Base-by-base conservation (phyloP, 441 rosid species). In the Euphorbia neoarborescens region DNA sequence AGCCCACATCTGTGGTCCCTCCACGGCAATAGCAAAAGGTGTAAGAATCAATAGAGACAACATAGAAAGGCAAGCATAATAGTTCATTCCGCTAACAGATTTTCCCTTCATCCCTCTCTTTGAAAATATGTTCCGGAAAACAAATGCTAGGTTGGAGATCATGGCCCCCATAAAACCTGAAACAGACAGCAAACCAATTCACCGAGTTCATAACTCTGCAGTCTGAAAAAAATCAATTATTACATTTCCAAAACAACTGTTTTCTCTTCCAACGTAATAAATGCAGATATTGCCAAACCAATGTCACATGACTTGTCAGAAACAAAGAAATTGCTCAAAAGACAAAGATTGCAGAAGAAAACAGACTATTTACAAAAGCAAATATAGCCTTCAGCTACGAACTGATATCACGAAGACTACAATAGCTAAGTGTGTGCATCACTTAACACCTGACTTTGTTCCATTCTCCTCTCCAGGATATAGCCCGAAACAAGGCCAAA, bases 71-170 rank as follows among this genome's bases (percentile, higher is more conserved):
- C 99, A 94, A 5, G 99, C 98, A 50, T 94, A 94, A 84, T 91
- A 94, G 85, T 94, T 91, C 97, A 91, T 93, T 68, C 97, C 98
- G 51, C 97, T 86, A 69, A 94, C 97, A 44, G 97, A 86, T 71
- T 91, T 91, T 75, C 97, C 97, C 80, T 87, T 91, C 97, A 94
- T 91, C 72, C 99, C 99, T 76, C 14, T 91, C 94, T 94, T 94
- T 0, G 99, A 94, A 75, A 94, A 94, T 73, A 94, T 91, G 83
- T 94, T 94, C 10, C 99, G 90, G 79, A 94, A 90, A 60, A 94
- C 99, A 70, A 94, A 94, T 34, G 97, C 99, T 79, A 94, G 75
- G 86, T 94, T 94, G 46, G 97, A 94, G 62, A 94, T 91, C 99
- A 91, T 94, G 44, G 97, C 96, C 64, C 97, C 97, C 99, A 91